Conservation (phyloP, 805 yeast genomes). For the Starmerella tilneyi region DNA sequence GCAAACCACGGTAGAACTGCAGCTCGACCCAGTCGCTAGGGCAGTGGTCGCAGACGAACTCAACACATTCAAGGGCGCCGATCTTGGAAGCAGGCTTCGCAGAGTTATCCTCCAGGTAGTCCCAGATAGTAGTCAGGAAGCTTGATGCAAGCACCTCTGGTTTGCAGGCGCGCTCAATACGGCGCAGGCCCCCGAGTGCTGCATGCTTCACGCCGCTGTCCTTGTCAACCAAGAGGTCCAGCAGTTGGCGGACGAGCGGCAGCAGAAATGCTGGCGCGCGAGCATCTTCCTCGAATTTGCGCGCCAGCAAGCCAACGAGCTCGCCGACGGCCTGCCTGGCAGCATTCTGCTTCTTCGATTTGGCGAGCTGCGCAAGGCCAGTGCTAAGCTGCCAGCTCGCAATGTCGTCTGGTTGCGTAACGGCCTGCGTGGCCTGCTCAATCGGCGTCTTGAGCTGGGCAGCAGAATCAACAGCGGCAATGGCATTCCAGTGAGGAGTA, state of each 20-base stretch:
- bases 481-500: slow-evolving; percentile 43
- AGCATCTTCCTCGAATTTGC: slow-evolving; percentile 48
- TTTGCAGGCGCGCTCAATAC: slow-evolving; percentile 60
- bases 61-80: slow-evolving; percentile 65
- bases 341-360: slow-evolving; percentile 61
- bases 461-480: slow-evolving; percentile 43
- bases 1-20: slow-evolving; percentile 67
- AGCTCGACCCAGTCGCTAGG: slow-evolving; percentile 79
- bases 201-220: slow-evolving; percentile 77
- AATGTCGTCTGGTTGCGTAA: slow-evolving; percentile 43
- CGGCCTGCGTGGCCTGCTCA: slow-evolving; percentile 42
- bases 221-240: slow-evolving; percentile 73
- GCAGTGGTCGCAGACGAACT: slow-evolving; percentile 62
- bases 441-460: slow-evolving; percentile 49
- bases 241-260: slow-evolving; percentile 50
- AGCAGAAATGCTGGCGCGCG: slow-evolving; percentile 69
- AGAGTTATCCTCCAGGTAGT: slow-evolving; percentile 54
- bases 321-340: slow-evolving; percentile 69
- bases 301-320: slow-evolving; percentile 47
- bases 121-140: slow-evolving; percentile 50
- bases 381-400: slow-evolving; percentile 57
- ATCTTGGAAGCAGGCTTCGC: slow-evolving; percentile 91
- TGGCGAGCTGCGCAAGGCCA: slow-evolving; percentile 53
- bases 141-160: slow-evolving; percentile 67
- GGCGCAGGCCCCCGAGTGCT: slow-evolving; percentile 68